Evolutionary conservation across 148 eudicot genomes (phyloP).

Genomic region (Drosera capensis): DNA sequence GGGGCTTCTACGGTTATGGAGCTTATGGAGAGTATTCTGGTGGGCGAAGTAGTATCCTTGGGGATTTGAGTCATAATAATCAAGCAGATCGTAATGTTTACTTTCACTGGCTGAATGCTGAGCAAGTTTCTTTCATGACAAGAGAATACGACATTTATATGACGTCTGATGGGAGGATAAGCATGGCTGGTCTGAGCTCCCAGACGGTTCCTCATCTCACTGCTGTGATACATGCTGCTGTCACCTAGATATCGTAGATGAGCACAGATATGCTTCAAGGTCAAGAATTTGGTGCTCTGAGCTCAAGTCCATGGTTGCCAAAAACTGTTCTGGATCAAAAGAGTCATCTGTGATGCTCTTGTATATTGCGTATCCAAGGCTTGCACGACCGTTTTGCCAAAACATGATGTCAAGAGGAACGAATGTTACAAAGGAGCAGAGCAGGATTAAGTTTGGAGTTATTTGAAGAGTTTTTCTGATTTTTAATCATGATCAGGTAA

Average conservation of each 20-base stretch:
- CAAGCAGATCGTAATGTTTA: constrained; percentile 47
- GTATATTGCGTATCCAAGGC: constrained; percentile 63
- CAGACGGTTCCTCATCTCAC: constrained; percentile 78
- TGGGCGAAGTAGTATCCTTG: constrained; percentile 56
- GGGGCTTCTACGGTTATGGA: constrained; percentile 55
- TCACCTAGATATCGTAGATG: constrained; percentile 33
- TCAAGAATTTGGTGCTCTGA: constrained; percentile 72
- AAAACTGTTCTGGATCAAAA: constrained; percentile 30
- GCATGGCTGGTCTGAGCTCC: constrained; percentile 98
- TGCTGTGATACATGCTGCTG: constrained; percentile 90
- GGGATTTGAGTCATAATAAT: constrained; percentile 45
- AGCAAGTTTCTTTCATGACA: constrained; percentile 33
- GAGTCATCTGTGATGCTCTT: constrained; percentile 70
- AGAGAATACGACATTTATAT: constrained; percentile 36
- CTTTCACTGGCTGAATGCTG: constrained; percentile 39
- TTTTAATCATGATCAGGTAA: too few relatives aligned
- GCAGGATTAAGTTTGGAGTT: too few relatives aligned
- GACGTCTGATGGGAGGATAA: constrained; percentile 72
- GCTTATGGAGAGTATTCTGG: constrained; percentile 71
- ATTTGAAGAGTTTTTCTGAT: too few relatives aligned
- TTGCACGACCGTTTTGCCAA: constrained; percentile 66
- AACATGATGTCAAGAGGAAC: not conserved
- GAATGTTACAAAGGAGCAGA: too few relatives aligned
- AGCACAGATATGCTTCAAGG: constrained; percentile 4
- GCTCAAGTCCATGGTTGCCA: constrained; percentile 36